A percentile compares a stretch with the other conserved stretches of the same genome.
Evolutionary conservation across 2,329 filamentous ascomycete genomes (phyloP).

Genomic region (Hypocreales sp.): DNA sequence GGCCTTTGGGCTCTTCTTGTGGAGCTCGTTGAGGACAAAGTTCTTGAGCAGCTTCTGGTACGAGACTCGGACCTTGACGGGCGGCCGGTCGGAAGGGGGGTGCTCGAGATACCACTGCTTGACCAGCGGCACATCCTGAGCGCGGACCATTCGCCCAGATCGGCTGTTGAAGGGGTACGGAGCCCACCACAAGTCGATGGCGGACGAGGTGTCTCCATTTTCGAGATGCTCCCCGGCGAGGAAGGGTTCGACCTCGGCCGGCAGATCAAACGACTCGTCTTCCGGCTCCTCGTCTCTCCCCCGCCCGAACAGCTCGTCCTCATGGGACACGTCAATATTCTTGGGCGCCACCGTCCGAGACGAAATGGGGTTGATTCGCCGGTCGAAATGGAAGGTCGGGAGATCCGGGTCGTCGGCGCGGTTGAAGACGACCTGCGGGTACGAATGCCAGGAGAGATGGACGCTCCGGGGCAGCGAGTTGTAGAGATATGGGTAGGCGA

Average conservation of each 20-base stretch:
- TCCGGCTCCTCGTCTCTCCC: constrained; percentile 60
- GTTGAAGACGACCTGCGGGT: constrained; percentile 85
- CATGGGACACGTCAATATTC: constrained; percentile 81
- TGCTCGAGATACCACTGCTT: constrained; percentile 99
- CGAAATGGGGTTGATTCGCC: constrained; percentile 94
- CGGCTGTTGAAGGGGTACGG: constrained; percentile 90
- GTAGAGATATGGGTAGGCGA: constrained; percentile 89
- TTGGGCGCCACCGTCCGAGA: constrained; percentile 87
- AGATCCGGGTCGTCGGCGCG: constrained; percentile 76
- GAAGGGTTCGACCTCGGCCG: constrained; percentile 70
- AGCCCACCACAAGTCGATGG: constrained; percentile 95
- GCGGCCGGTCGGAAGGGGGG: constrained; percentile 67
- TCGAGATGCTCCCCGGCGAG: constrained; percentile 78
- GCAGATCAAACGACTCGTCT: constrained; percentile 75
- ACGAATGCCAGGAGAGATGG: constrained; percentile 81
- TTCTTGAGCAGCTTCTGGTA: constrained; percentile 97
- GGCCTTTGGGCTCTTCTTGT: constrained; percentile 90
- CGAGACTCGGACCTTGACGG: constrained; percentile 92
- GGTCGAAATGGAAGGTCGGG: constrained; percentile 94
- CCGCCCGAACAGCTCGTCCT: constrained; percentile 81
- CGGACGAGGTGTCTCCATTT: constrained; percentile 76
- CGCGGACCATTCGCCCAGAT: constrained; percentile 89
- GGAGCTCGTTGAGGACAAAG: constrained; percentile 89
- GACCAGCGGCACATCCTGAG: constrained; percentile 89
- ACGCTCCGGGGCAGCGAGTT: constrained; percentile 94